Conservation (phyloP, 2,329 filamentous ascomycete genomes). For the Microdochium nivale region DNA sequence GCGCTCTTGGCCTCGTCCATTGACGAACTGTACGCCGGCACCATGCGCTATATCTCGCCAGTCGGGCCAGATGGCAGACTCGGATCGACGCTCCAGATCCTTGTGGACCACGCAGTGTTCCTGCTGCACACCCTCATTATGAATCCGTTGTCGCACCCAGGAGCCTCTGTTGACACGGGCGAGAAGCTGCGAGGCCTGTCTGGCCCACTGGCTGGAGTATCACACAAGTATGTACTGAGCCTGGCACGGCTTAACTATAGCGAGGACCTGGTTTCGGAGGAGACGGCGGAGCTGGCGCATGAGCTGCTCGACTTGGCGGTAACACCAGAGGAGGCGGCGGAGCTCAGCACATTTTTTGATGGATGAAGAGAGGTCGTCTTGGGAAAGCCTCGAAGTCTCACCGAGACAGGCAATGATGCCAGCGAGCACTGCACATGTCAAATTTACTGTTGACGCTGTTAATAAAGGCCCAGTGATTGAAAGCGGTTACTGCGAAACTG, state of each 20-base stretch:
- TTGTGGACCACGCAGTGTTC: conserved; percentile 38
- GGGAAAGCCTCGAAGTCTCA: too few relatives aligned
- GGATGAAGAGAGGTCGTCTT: conserved; percentile 5
- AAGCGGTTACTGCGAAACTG: too few relatives aligned
- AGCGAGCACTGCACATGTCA: not conserved
- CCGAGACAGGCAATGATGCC: not conserved
- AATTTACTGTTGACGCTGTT: not conserved
- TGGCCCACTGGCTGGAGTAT: conserved; percentile 57
- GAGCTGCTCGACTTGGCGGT: conserved; percentile 72
- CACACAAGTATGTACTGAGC: conserved; percentile 74
- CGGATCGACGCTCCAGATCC: conserved; percentile 27
- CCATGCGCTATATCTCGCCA: conserved; percentile 26
- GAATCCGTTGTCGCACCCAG: conserved; percentile 29
- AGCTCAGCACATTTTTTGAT: conserved; percentile 27
- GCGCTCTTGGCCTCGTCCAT: conserved; percentile 56
- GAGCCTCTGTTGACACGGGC: conserved; percentile 48
- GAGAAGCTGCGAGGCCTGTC: conserved; percentile 46
- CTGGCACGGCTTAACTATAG: conserved; percentile 80
- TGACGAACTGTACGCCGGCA: conserved; percentile 61
- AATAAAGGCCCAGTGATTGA: too few relatives aligned
- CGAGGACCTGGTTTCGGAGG: conserved; percentile 68
- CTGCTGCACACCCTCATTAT: conserved; percentile 46
- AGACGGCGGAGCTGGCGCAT: conserved; percentile 73
- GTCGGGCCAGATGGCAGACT: conserved; percentile 6
- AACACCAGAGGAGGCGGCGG: conserved; percentile 60